Conservation (phyloP, 768 basidiomycete genomes). For the Tylopilus plumbeoviolaceoides region DNA sequence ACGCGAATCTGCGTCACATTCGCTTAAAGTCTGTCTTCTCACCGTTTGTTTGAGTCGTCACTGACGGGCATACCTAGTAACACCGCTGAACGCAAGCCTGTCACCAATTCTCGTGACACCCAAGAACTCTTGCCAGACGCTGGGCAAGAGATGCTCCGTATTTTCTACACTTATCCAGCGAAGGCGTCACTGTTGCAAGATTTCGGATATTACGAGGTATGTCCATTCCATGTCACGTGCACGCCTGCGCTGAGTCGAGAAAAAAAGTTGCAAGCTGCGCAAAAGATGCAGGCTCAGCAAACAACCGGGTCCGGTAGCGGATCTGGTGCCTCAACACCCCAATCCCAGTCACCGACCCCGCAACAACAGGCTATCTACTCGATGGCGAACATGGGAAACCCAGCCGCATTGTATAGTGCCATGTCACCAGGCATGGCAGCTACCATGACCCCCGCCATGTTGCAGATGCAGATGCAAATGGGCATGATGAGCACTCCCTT, state of each 20-base stretch:
- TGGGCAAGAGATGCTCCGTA: slow-evolving; percentile 93
- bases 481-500: slow-evolving; percentile 47
- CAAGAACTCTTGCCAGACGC: slow-evolving; percentile 96
- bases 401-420: slow-evolving; percentile 38
- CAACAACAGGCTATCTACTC: slow-evolving; percentile 45
- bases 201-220: slow-evolving; percentile 87
- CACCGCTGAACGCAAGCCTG: slow-evolving; percentile 96
- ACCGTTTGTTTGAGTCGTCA: background rate
- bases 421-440: slow-evolving; percentile 31
- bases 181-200: slow-evolving; percentile 92
- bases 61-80: slow-evolving; percentile 53
- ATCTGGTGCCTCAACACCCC: slow-evolving; percentile 29
- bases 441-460: slow-evolving; percentile 30
- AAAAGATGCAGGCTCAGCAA: slow-evolving; percentile 50
- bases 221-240: slow-evolving; percentile 10
- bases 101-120: slow-evolving; percentile 96
- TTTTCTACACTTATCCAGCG: slow-evolving; percentile 91
- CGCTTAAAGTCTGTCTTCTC: slow-evolving; percentile 58
- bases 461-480: slow-evolving; percentile 49
- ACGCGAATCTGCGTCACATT: slow-evolving; percentile 85
- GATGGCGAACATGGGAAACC: slow-evolving; percentile 39
- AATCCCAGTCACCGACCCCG: slow-evolving; percentile 38
- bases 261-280: slow-evolving; percentile 75
- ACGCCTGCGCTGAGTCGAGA: slow-evolving; percentile 6
- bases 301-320: slow-evolving; percentile 24